A percentile compares a stretch with the other conserved stretches of the same genome.
phyloP scores from a whole-genome alignment of 768 basidiomycete species.

The Naganishia onofrii region DNA sequence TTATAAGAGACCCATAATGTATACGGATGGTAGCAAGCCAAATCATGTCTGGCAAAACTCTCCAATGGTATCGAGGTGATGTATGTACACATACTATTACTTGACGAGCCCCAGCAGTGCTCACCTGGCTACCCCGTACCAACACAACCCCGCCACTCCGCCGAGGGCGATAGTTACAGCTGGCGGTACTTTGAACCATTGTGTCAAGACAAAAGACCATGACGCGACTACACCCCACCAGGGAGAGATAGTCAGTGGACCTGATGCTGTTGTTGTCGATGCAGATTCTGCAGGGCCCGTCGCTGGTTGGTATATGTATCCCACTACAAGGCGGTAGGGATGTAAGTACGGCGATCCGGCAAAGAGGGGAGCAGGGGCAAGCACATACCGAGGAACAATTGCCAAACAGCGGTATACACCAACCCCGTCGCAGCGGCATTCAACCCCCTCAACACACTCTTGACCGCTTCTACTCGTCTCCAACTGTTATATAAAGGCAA shows the following conservation, averaged over 20 bases:
- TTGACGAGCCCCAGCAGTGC: no score
- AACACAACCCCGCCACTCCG: constrained; percentile 55
- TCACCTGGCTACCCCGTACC: constrained; percentile 53
- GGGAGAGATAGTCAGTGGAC: constrained; percentile 52
- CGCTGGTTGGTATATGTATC: constrained; percentile 34
- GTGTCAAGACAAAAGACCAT: constrained; percentile 54
- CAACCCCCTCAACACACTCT: constrained; percentile 41
- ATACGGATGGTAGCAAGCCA: neutral
- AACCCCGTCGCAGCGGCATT: constrained; percentile 49
- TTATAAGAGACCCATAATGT: neutral
- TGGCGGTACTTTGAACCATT: constrained; percentile 54
- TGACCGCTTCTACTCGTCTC: constrained; percentile 34
- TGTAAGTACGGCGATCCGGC: constrained; percentile 2
- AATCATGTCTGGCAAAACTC: neutral
- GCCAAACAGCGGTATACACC: constrained; percentile 43
- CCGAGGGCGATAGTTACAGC: constrained; percentile 55
- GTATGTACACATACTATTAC: no score
- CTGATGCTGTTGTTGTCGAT: constrained; percentile 34
- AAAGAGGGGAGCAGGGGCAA: neutral
- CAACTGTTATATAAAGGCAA: constrained; percentile 43
- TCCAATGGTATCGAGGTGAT: no score
- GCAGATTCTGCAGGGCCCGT: constrained; percentile 9
- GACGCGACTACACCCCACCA: constrained; percentile 59
- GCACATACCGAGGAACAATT: constrained; percentile 36
- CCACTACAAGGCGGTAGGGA: constrained; percentile 17